Evolutionary conservation across 257 asterid genomes (phyloP), one percentile per base, ranked within the genome.

Genomic region (Nicotiana tomentosiformis): DNA sequence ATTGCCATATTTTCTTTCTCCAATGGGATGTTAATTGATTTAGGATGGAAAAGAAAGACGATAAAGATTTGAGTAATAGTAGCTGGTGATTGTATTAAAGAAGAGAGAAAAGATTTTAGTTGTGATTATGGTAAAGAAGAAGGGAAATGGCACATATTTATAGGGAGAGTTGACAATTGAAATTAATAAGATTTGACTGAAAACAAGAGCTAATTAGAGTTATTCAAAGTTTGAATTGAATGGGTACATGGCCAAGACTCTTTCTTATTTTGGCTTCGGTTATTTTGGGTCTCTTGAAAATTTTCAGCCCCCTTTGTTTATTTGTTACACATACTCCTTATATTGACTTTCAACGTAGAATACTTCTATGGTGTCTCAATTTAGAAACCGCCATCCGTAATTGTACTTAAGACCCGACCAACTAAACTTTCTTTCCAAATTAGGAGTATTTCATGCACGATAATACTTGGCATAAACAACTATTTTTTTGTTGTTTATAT

Each of bases 171-270:
- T 49, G 80, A 74, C 66, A 58, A 49, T 74, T 46, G 39, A 14
- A 49, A 72, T 43, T 33, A 14, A 32, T 11, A 18, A 43, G 37
- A 43, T 3, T 72, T 72, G 78, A 72, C 60, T 23, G 60, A 72
- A 29, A 70, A 70, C 14, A 37, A 70, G 12, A 43, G 32, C n/a
- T 15, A 15, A 1, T 29, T 23, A 60, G n/a, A 69, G 11, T 20
- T 37, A 10, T 68, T n/a, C 58, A 72, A 46, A 72, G 78, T 72
- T 70, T 46, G 78, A 72, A 72, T 72, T 43, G 78, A 72, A 72
- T 46, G 35, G 20, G 37, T 72, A 46, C 11, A 46, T 3, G 11
- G 37, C 10, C 37, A 72, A 12, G 78, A 72, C 78, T 72, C 33
- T 72, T 20, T 72, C 78, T 43, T 72, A 20, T 72, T 72, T 12